Conservation (phyloP, 306 rosid species). For the Vigna nakashimae region DNA sequence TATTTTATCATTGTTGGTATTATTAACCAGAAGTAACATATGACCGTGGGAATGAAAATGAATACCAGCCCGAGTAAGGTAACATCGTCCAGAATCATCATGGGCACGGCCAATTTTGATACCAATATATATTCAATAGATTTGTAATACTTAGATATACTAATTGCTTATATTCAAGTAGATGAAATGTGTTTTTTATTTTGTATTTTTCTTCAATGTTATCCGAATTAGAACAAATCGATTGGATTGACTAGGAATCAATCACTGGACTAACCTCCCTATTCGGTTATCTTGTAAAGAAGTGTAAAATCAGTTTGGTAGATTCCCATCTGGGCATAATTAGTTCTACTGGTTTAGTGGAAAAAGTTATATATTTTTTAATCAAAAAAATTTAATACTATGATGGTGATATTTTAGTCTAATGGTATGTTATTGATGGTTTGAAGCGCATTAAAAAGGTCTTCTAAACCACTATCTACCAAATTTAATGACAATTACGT, state of each 20-base stretch:
- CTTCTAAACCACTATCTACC: no score
- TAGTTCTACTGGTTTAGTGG: background rate
- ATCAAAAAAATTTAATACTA: no score
- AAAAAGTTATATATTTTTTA: no score
- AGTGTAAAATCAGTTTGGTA: background rate
- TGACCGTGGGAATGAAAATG: background rate
- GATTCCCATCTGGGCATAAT: background rate
- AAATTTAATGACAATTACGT: no score
- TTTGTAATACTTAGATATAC: background rate
- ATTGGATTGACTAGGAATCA: background rate
- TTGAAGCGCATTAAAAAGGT: no score
- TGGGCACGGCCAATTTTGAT: no score
- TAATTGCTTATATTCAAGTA: background rate
- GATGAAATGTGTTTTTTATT: background rate
- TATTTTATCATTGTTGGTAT: background rate
- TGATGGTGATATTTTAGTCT: no score
- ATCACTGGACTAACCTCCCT: background rate
- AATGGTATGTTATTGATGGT: no score
- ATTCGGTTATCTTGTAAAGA: background rate
- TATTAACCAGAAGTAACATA: background rate
- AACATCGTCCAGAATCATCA: no score
- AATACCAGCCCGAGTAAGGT: background rate
- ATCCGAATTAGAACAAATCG: background rate
- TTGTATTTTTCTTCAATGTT: background rate
- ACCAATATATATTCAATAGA: background rate